Evolutionary conservation across 306 rosid genomes (phyloP).

Genomic region (Comarum palustre): DNA sequence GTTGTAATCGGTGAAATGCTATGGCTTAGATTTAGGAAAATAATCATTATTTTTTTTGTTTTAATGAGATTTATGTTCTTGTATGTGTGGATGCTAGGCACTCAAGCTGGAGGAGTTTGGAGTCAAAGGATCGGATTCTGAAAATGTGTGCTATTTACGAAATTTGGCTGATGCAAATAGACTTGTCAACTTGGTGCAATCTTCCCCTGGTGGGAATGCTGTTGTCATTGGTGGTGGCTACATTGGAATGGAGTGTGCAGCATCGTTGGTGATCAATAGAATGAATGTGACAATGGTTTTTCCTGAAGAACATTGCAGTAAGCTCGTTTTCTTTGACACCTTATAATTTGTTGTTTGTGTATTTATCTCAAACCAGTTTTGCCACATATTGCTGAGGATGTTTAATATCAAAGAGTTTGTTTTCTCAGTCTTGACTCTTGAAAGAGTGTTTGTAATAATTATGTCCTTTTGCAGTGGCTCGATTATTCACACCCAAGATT

Average conservation of each 20-base stretch:
- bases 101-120: constrained; percentile 97
- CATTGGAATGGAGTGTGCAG: constrained; percentile 98
- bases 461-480: constrained; percentile 70
- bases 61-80: background rate
- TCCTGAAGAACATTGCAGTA: constrained; percentile 98
- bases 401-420: background rate
- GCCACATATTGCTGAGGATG: background rate
- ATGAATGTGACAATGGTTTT: constrained; percentile 87
- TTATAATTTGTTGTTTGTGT: background rate
- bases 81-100: constrained; percentile 46
- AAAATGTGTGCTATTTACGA: constrained; percentile 87
- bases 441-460: background rate
- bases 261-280: constrained; percentile 88
- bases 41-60: background rate
- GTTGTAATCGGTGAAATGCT: background rate
- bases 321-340: constrained; percentile 28
- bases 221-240: constrained; percentile 97
- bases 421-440: background rate
- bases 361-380: background rate
- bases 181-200: constrained; percentile 56
- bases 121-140: constrained; percentile 86
- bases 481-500: constrained; percentile 84
- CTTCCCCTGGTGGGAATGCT: constrained; percentile 78
- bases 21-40: background rate
- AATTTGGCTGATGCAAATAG: constrained; percentile 78